Evolutionary conservation across 139 green algal species (phyloP).

Genomic region (Picochlorum sp.): DNA sequence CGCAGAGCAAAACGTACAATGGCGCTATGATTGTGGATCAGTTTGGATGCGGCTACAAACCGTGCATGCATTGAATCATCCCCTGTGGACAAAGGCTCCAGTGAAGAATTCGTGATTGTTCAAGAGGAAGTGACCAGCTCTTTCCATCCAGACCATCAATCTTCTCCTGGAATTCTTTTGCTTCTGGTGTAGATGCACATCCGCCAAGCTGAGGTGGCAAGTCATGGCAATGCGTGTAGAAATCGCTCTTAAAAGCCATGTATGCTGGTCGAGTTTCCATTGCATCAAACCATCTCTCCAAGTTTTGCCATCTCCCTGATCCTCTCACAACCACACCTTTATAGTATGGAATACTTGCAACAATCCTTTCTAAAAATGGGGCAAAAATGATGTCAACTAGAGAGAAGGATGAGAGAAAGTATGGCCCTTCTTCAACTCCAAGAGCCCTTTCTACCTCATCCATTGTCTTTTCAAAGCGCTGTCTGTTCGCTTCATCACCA

Average conservation of each 20-base stretch:
- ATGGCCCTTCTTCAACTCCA: conserved; percentile 44
- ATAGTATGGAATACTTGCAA: conserved; percentile 76
- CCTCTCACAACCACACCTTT: conserved; percentile 74
- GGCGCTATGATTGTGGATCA: conserved; percentile 64
- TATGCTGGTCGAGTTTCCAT: conserved; percentile 85
- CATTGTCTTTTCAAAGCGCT: conserved; percentile 50
- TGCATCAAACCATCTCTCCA: conserved; percentile 79
- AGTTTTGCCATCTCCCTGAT: conserved; percentile 27
- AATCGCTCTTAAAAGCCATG: conserved; percentile 72
- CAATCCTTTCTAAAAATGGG: conserved; percentile 89
- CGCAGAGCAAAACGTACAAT: conserved; percentile 73
- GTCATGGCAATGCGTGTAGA: conserved; percentile 87
- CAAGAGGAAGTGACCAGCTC: conserved; percentile 72
- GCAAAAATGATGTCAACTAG: conserved; percentile 76
- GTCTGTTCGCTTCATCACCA: conserved; percentile 27
- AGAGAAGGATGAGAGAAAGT: conserved; percentile 74
- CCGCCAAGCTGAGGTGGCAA: conserved; percentile 90
- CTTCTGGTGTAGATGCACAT: conserved; percentile 46
- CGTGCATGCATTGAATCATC: conserved; percentile 54
- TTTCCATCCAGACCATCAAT: conserved; percentile 66
- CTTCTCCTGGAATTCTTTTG: conserved; percentile 33
- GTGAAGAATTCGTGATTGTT: conserved; percentile 40
- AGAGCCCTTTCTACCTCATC: conserved; percentile 52
- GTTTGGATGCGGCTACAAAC: conserved; percentile 47
- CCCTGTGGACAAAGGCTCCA: conserved; percentile 48